These are phyloP conservation scores for Aspergillus fumigatiaffinis DNA, from an alignment of 2,329 filamentous ascomycete species.

Conservation along the genomic window DNA sequence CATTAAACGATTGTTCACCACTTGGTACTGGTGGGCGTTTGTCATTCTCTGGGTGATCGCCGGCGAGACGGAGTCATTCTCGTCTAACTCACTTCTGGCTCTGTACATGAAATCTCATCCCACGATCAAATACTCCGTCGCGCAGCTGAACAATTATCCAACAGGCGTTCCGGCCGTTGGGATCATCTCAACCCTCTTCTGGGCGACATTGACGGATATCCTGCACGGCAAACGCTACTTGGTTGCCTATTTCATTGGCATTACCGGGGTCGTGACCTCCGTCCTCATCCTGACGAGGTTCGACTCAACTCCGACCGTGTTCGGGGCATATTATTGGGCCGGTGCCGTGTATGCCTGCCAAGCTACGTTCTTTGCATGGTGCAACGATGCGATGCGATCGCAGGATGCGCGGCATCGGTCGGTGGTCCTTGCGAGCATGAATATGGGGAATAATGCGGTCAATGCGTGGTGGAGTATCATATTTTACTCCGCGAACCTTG, in stretches of 20 bases:
- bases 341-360: constrained; percentile 69
- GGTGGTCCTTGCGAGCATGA: constrained; percentile 70
- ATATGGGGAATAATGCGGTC: constrained; percentile 62
- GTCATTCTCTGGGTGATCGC: constrained; percentile 54
- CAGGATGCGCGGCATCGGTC: constrained; percentile 61
- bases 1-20: constrained; percentile 28
- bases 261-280: constrained; percentile 61
- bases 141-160: constrained; percentile 53
- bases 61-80: constrained; percentile 68
- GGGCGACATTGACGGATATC: constrained; percentile 63
- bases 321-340: constrained; percentile 67
- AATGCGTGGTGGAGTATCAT: constrained; percentile 72
- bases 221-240: constrained; percentile 59
- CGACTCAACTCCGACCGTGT: constrained; percentile 51
- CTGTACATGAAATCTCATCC: constrained; percentile 50
- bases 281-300: constrained; percentile 57
- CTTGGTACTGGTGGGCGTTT: constrained; percentile 38
- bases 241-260: constrained; percentile 62
- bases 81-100: constrained; percentile 56
- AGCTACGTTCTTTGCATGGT: constrained; percentile 72
- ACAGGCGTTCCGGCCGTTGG: constrained; percentile 52
- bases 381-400: constrained; percentile 64
- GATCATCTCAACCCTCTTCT: constrained; percentile 59
- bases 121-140: constrained; percentile 43
- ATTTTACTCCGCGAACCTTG: constrained; percentile 65